These are phyloP conservation scores for Huntiella savannae DNA, from an alignment of 2,329 filamentous ascomycete species.

Conservation along the genomic window DNA sequence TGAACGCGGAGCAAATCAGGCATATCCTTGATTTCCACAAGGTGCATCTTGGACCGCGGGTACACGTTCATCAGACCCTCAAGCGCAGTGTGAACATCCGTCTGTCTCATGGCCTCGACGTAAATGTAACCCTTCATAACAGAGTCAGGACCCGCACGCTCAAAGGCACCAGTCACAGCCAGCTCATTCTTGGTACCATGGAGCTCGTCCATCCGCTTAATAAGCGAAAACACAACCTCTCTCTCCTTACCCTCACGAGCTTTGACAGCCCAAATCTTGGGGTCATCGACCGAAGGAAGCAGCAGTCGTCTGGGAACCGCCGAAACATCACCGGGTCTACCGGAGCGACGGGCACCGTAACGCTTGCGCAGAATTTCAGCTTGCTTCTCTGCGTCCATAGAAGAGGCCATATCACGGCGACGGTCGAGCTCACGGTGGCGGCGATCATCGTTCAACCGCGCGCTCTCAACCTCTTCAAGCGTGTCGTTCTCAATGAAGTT, in stretches of 20 bases:
- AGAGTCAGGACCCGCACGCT: conserved; percentile 57
- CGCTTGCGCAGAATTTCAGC: conserved; percentile 72
- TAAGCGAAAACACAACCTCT: conserved; percentile 73
- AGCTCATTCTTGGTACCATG: conserved; percentile 60
- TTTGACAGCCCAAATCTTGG: conserved; percentile 83
- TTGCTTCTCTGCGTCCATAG: conserved; percentile 84
- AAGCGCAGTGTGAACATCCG: conserved; percentile 65
- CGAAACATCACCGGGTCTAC: conserved; percentile 48
- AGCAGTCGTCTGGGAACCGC: conserved; percentile 72
- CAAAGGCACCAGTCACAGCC: conserved; percentile 76
- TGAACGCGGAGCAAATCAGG: conserved; percentile 81
- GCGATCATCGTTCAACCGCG: conserved; percentile 70
- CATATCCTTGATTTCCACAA: conserved; percentile 94
- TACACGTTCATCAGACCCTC: conserved; percentile 82
- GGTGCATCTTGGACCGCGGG: conserved; percentile 63
- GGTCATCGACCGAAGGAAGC: conserved; percentile 83
- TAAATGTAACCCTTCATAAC: conserved; percentile 91
- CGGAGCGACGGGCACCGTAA: conserved; percentile 61
- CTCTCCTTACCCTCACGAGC: conserved; percentile 92
- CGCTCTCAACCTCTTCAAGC: conserved; percentile 71
- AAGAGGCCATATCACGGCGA: conserved; percentile 68
- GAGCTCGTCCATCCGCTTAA: conserved; percentile 73
- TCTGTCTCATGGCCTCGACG: conserved; percentile 73
- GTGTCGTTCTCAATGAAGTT: conserved; percentile 80
- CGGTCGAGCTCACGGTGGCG: conserved; percentile 88